phyloP scores from a whole-genome alignment of 2,329 filamentous ascomycete genomes.

The Davidsoniella virescens region DNA sequence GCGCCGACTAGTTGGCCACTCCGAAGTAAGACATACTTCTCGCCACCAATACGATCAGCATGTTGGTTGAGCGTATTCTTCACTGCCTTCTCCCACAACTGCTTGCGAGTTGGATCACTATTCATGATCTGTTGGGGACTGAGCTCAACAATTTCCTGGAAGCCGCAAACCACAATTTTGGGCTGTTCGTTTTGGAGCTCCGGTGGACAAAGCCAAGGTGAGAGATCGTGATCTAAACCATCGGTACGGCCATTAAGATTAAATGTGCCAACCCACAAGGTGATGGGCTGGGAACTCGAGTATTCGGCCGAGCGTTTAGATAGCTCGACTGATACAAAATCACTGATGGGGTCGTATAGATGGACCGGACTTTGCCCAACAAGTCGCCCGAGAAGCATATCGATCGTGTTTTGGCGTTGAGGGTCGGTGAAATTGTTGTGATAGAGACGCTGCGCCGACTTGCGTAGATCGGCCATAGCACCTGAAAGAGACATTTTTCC shows the following conservation, averaged over 20 bases:
- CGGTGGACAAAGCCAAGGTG: slow-evolving; percentile 66
- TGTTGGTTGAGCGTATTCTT: slow-evolving; percentile 59
- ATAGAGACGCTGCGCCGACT: slow-evolving; percentile 84
- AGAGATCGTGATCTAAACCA: slow-evolving; percentile 64
- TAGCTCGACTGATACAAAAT: slow-evolving; percentile 69
- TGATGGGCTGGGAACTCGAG: slow-evolving; percentile 56
- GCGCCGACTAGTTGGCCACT: slow-evolving; percentile 92
- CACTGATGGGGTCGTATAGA: slow-evolving; percentile 86
- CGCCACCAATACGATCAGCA: slow-evolving; percentile 45
- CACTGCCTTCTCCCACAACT: slow-evolving; percentile 74
- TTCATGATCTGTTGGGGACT: slow-evolving; percentile 99
- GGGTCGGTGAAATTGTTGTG: slow-evolving; percentile 98
- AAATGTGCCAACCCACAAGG: slow-evolving; percentile 72
- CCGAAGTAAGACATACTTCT: slow-evolving; percentile 75
- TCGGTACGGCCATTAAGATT: slow-evolving; percentile 82
- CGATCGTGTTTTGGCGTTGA: slow-evolving; percentile 81
- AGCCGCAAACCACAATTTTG: slow-evolving; percentile 77
- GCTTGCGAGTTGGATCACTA: slow-evolving; percentile 73
- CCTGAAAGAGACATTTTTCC: slow-evolving; percentile 94
- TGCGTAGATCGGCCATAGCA: slow-evolving; percentile 84
- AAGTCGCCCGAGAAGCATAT: slow-evolving; percentile 72
- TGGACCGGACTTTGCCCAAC: slow-evolving; percentile 72
- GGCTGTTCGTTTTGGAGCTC: slow-evolving; percentile 44
- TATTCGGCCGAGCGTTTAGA: slow-evolving; percentile 52
- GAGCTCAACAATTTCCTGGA: slow-evolving; percentile 96